Conservation (phyloP, 495 filamentous ascomycete species). For the Aspergillus avenaceus region DNA sequence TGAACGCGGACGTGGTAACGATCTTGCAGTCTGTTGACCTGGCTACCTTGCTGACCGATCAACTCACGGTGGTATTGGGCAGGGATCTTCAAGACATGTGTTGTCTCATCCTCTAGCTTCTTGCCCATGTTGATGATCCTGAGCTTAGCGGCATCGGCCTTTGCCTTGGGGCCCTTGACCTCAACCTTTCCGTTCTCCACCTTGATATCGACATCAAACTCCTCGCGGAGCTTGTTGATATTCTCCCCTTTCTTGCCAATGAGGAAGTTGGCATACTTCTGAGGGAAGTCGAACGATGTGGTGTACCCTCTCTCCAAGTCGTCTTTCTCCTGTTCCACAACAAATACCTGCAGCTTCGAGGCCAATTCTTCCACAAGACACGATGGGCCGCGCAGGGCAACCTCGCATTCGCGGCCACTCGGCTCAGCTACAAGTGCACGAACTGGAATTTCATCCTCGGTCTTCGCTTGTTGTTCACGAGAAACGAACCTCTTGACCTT, state of each 20-base stretch:
- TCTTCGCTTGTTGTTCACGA: constrained; percentile 65
- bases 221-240: constrained; percentile 91
- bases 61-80: constrained; percentile 79
- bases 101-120: constrained; percentile 82
- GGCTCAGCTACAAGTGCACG: constrained; percentile 55
- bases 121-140: constrained; percentile 72
- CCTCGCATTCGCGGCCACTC: constrained; percentile 33
- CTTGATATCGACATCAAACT: constrained; percentile 96
- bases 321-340: constrained; percentile 79
- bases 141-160: constrained; percentile 76
- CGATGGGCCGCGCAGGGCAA: constrained; percentile 73
- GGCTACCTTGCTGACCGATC: constrained; percentile 60
- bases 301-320: constrained; percentile 85
- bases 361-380: constrained; percentile 64
- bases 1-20: constrained; percentile 90
- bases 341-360: constrained; percentile 66
- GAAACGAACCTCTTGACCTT: constrained; percentile 75
- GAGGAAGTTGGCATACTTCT: constrained; percentile 87
- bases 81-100: constrained; percentile 80
- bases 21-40: constrained; percentile 68
- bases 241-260: constrained; percentile 91
- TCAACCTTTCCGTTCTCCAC: constrained; percentile 69
- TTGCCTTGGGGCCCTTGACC: constrained; percentile 67
- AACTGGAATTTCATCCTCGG: constrained; percentile 65
- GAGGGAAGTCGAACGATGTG: constrained; percentile 83